phyloP scores from a whole-genome alignment of 768 basidiomycete genomes.

The Tricholoma flavovirens region DNA sequence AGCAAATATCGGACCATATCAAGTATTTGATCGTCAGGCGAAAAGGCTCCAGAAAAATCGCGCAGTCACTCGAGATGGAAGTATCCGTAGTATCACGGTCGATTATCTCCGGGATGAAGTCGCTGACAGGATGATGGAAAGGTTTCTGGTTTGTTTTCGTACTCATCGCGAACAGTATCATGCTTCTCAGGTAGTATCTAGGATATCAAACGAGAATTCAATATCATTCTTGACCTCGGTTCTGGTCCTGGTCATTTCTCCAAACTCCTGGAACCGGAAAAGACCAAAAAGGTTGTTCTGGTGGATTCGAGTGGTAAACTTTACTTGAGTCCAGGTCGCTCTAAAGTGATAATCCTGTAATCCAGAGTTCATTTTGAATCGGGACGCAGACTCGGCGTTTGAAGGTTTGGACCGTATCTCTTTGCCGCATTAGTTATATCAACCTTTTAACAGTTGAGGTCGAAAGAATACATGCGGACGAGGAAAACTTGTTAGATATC shows the following conservation, averaged over 20 bases:
- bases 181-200: slow-evolving; percentile 24
- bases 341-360: slow-evolving; percentile 1
- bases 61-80: slow-evolving; percentile 53
- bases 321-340: neutral
- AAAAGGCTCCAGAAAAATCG: slow-evolving; percentile 78
- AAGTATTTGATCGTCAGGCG: slow-evolving; percentile 79
- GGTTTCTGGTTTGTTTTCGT: slow-evolving; percentile 60
- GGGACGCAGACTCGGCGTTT: slow-evolving; percentile 76
- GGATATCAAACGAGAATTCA: slow-evolving; percentile 89
- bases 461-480: slow-evolving; percentile 74
- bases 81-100: slow-evolving; percentile 63
- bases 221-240: slow-evolving; percentile 78
- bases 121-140: slow-evolving; percentile 85
- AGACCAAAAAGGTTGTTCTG: slow-evolving; percentile 72
- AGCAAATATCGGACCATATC: slow-evolving; percentile 56
- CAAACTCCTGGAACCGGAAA: slow-evolving; percentile 66
- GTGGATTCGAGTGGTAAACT: slow-evolving; percentile 78
- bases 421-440: slow-evolving; percentile 4
- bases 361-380: slow-evolving; percentile 60
- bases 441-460: slow-evolving; percentile 57
- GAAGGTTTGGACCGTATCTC: slow-evolving; percentile 49
- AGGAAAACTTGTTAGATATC: slow-evolving; percentile 67
- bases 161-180: neutral
- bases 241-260: slow-evolving; percentile 91
- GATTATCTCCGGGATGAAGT: slow-evolving; percentile 92